Percentiles rank a stretch among this genome's conserved stretches.
These are phyloP conservation scores for Colletotrichum truncatum DNA, from an alignment of 2,329 filamentous ascomycete genomes.

Conservation along the genomic window DNA sequence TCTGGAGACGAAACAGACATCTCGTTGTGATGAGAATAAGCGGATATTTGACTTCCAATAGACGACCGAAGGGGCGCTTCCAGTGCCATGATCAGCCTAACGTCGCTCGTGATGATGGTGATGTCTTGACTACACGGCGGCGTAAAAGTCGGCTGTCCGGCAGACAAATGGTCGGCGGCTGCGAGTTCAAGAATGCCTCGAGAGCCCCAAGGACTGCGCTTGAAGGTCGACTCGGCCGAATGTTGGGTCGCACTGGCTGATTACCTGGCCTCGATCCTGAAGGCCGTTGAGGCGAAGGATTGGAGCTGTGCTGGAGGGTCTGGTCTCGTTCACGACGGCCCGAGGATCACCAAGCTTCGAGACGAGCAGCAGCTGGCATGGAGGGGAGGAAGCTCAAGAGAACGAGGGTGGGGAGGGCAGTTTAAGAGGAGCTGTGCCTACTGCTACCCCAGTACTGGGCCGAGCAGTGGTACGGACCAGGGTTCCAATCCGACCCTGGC, in stretches of 20 bases:
- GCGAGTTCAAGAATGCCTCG: slow-evolving; percentile 35
- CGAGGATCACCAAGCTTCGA: slow-evolving; percentile 35
- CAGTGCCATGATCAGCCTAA: slow-evolving; percentile 62
- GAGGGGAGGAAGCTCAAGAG: slow-evolving; percentile 29
- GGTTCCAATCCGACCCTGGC: slow-evolving; percentile 32
- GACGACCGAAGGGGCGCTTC: slow-evolving; percentile 71
- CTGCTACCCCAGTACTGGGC: slow-evolving; percentile 24
- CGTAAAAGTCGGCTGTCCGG: not conserved
- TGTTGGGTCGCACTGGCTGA: not conserved
- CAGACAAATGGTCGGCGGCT: not conserved
- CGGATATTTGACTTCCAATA: slow-evolving; percentile 64
- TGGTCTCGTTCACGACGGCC: slow-evolving; percentile 33
- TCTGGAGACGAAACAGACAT: slow-evolving; percentile 66
- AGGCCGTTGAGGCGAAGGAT: slow-evolving; percentile 18
- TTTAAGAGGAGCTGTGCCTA: slow-evolving; percentile 41
- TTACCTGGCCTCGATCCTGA: slow-evolving; percentile 16
- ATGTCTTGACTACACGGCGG: not conserved
- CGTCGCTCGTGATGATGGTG: not conserved
- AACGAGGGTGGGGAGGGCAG: slow-evolving; percentile 40
- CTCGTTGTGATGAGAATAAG: slow-evolving; percentile 61
- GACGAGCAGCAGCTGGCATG: slow-evolving; percentile 33
- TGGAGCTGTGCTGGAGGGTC: slow-evolving; percentile 31
- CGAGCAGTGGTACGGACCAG: slow-evolving; percentile 25
- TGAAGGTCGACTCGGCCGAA: slow-evolving; percentile 1
- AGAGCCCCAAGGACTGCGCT: slow-evolving; percentile 27